phyloP scores from a whole-genome alignment of 23 red algal genomes.

The Cyanidiococcus yangmingshanensis region DNA sequence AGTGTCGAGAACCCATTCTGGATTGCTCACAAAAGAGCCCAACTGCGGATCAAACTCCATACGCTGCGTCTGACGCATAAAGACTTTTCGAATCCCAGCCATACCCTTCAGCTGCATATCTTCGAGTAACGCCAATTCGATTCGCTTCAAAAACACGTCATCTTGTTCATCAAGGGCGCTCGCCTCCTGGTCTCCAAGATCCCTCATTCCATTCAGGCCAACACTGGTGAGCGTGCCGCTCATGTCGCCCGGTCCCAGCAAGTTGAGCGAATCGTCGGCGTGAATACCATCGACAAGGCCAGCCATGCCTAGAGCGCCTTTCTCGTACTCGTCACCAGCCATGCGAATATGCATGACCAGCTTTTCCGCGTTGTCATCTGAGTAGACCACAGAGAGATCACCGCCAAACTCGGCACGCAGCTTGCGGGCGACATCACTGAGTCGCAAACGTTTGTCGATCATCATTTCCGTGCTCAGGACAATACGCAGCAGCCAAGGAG shows the following conservation, averaged over 20 bases:
- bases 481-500: slow-evolving; percentile 83
- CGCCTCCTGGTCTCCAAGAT: neutral
- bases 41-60: slow-evolving; percentile 34
- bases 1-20: slow-evolving; percentile 97
- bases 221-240: neutral
- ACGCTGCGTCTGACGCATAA: slow-evolving; percentile 62
- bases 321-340: slow-evolving; percentile 40
- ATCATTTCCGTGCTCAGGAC: slow-evolving; percentile 63
- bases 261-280: neutral
- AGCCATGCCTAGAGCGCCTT: slow-evolving; percentile 8
- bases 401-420: slow-evolving; percentile 76
- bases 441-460: slow-evolving; percentile 60
- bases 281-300: neutral
- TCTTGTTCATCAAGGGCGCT: slow-evolving; percentile 53
- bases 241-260: slow-evolving; percentile 24
- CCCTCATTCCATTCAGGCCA: slow-evolving; percentile 23
- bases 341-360: slow-evolving; percentile 79
- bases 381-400: slow-evolving; percentile 75
- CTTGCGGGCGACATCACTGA: slow-evolving; percentile 55
- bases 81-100: slow-evolving; percentile 68
- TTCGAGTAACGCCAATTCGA: slow-evolving; percentile 58
- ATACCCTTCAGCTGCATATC: slow-evolving; percentile 79
- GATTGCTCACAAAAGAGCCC: slow-evolving; percentile 33
- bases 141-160: slow-evolving; percentile 61
- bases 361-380: slow-evolving; percentile 83